Conservation (phyloP, 305 asterid species). For the Lippia alba region DNA sequence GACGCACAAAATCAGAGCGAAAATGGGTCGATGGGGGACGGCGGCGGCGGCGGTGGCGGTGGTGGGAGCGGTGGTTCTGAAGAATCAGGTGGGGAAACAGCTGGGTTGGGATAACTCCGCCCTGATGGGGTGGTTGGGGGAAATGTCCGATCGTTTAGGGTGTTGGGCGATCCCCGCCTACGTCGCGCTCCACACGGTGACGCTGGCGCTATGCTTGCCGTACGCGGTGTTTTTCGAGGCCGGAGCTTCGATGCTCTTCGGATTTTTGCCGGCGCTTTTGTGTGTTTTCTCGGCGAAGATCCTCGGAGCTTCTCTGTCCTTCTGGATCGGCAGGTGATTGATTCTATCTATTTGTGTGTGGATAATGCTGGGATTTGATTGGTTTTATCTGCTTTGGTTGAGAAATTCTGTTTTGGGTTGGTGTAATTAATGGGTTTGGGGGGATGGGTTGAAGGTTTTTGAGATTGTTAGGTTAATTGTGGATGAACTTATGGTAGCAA, state of each 20-base stretch:
- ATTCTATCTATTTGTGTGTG: not conserved
- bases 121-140: constrained; percentile 55
- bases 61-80: constrained; percentile 34
- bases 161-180: constrained; percentile 90
- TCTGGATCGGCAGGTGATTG: constrained; percentile 85
- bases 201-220: constrained; percentile 81
- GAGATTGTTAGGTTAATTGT: not conserved
- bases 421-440: not conserved
- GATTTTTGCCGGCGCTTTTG: constrained; percentile 78
- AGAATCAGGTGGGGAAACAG: constrained; percentile 44
- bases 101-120: constrained; percentile 50
- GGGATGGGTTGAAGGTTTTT: constrained; percentile 19
- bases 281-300: constrained; percentile 90
- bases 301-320: constrained; percentile 92
- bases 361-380: not conserved
- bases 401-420: not conserved
- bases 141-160: constrained; percentile 69
- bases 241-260: constrained; percentile 91
- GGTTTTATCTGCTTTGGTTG: not conserved
- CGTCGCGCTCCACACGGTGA: constrained; percentile 76
- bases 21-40: constrained; percentile 44
- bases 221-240: constrained; percentile 92
- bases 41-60: constrained; percentile 44
- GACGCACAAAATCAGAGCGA: not conserved
- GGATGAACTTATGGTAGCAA: constrained; percentile 5